A percentile compares a stretch with the other conserved stretches of the same genome.
Evolutionary conservation across 2,329 filamentous ascomycete species (phyloP).

Genomic region (Ophiosphaerella herpotricha): DNA sequence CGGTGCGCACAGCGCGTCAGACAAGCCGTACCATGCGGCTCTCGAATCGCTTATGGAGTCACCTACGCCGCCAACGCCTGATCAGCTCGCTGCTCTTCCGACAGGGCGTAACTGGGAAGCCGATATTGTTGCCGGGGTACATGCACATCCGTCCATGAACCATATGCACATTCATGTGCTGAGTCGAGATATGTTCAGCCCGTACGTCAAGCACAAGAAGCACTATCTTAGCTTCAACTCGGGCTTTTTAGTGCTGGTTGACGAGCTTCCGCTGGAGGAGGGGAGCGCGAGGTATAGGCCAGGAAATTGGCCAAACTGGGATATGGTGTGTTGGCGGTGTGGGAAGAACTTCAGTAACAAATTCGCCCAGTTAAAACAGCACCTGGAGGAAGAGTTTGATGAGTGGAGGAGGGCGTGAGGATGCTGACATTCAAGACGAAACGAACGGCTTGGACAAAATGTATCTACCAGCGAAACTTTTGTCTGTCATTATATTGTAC

Average conservation of each 20-base stretch:
- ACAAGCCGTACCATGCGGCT: conserved; percentile 66
- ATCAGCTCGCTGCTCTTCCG: conserved; percentile 57
- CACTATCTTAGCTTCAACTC: conserved; percentile 94
- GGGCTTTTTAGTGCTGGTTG: conserved; percentile 77
- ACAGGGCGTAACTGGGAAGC: conserved; percentile 75
- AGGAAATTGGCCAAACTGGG: conserved; percentile 63
- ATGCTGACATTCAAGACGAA: background rate
- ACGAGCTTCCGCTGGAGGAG: conserved; percentile 74
- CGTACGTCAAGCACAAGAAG: conserved; percentile 74
- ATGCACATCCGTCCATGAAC: conserved; percentile 88
- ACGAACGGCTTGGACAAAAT: too few species aligned
- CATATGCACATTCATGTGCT: conserved; percentile 91
- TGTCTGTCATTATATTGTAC: conserved; percentile 5
- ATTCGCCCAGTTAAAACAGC: conserved; percentile 74
- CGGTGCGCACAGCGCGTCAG: conserved; percentile 65
- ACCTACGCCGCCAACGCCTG: conserved; percentile 37
- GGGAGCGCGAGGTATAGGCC: conserved; percentile 68
- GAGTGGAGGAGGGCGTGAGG: conserved; percentile 63
- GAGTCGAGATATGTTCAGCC: conserved; percentile 76
- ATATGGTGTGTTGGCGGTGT: conserved; percentile 86
- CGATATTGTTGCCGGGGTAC: conserved; percentile 78
- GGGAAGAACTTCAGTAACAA: conserved; percentile 71
- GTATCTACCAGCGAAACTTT: background rate
- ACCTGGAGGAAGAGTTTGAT: conserved; percentile 76
- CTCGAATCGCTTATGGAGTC: conserved; percentile 54